Evolutionary conservation across 192 early-diverging fungal genomes (phyloP).

Genomic region (Coemansia sp.): DNA sequence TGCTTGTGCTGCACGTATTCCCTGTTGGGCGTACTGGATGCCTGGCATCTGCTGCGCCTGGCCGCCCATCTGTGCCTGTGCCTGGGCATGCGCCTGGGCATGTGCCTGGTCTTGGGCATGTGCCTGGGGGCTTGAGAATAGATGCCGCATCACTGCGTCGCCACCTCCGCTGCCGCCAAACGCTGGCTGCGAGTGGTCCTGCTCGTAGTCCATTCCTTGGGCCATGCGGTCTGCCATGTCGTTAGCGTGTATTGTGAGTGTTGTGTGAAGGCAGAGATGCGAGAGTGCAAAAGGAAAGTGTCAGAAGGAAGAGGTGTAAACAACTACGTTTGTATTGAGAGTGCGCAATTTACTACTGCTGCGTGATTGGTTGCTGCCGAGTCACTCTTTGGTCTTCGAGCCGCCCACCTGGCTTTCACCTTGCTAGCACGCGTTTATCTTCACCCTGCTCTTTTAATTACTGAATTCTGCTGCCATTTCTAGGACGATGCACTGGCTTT

Average conservation of each 20-base stretch:
- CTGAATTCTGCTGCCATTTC: neutral
- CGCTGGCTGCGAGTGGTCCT: slow-evolving; percentile 26
- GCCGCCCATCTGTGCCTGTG: slow-evolving; percentile 10
- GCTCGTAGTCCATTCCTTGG: slow-evolving; percentile 50
- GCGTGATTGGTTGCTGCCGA: neutral
- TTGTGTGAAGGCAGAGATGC: neutral
- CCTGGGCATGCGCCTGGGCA: slow-evolving; percentile 14
- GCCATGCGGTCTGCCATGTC: slow-evolving; percentile 42
- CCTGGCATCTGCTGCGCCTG: slow-evolving; percentile 12
- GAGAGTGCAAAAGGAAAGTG: slow-evolving; percentile 9
- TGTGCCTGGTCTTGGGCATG: slow-evolving; percentile 12
- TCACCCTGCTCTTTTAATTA: neutral
- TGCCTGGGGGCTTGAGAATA: slow-evolving; percentile 33
- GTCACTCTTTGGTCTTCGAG: neutral
- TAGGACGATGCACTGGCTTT: slow-evolving; percentile 43
- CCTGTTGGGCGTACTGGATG: neutral
- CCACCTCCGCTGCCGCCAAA: slow-evolving; percentile 18
- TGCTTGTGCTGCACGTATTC: slow-evolving; percentile 20
- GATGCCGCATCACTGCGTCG: slow-evolving; percentile 48
- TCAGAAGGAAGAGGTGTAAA: neutral
- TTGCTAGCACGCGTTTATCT: neutral
- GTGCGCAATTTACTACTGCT: neutral
- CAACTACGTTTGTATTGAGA: neutral
- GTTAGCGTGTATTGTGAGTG: neutral
- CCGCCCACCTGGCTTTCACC: neutral